Evolutionary conservation across 106 monocot genomes (phyloP), one percentile per base, ranked within the genome.

Genomic region (Dioscorea alata): DNA sequence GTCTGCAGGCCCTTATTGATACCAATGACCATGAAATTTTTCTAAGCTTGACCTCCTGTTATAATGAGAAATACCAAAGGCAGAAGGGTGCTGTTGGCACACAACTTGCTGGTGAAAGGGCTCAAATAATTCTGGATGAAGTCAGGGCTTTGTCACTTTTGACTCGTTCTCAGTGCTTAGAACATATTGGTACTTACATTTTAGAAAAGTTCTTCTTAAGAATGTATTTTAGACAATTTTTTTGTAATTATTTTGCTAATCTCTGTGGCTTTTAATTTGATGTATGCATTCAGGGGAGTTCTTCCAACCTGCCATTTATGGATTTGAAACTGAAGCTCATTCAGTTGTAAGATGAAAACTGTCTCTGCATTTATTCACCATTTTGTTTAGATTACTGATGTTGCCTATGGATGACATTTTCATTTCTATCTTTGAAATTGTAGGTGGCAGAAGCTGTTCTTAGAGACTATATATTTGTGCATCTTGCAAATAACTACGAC

Each of bases 391-490:
- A 51, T 22, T 28, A 0, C 21, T 63, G 14, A 2, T 66, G 0
- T 66, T 49, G 17, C 22, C 20, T 66, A 4, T 42, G 33, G 18
- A 7, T 4, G 4, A 4, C 21, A 12, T 66, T 48, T 49, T 49
- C 15, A 66, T 22, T 49, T 42, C 6, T 49, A 49, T 66, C 4
- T 4, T 59, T 7, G 1, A 54, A 8, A 1, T 42, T 87, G 42
- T 78, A 96, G 96, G 83, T 85, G 79, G 97, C 83, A 56, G 89
- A 99, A 73, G 92, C 85, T 73, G 87, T 99, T 78, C 79, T 99
- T 24, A 84, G 80, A 71, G 86, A 89, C 59, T 99, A 74, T 63
- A 78, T 99, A 59, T 79, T 92, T 62, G 97, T 99, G 64, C 97
- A 99, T 78, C 89, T 99, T 69, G 65, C 53, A 14, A 83, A 56